Evolutionary conservation across 2,329 filamentous ascomycete species (phyloP).

Genomic region (Exophiala bonariae): DNA sequence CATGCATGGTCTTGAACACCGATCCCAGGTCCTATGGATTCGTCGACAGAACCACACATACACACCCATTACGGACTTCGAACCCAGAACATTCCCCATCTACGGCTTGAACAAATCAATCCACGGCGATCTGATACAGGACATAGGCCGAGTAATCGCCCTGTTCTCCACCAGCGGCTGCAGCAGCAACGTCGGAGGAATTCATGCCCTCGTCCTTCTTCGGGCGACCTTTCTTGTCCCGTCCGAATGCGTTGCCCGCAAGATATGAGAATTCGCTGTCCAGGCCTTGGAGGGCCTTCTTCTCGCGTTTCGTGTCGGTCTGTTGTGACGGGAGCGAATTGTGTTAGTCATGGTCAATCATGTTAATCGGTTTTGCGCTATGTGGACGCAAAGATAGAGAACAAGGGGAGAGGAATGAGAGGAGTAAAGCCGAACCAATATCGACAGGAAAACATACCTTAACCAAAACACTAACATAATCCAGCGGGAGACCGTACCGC

Average conservation of each 20-base stretch:
- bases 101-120: slow-evolving; percentile 28
- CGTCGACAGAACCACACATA: too few relatives aligned
- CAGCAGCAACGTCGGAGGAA: slow-evolving; percentile 65
- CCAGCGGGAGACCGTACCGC: slow-evolving; percentile 86
- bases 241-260: slow-evolving; percentile 87
- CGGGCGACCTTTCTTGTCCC: slow-evolving; percentile 89
- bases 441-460: slow-evolving; percentile 65
- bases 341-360: too few relatives aligned
- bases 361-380: too few relatives aligned
- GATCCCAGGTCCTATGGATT: too few relatives aligned
- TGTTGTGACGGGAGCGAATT: slow-evolving; percentile 38
- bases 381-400: too few relatives aligned
- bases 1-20: too few relatives aligned
- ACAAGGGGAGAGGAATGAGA: too few relatives aligned
- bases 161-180: slow-evolving; percentile 57
- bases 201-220: slow-evolving; percentile 83
- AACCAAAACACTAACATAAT: slow-evolving; percentile 81
- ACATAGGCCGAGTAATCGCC: slow-evolving; percentile 94
- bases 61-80: too few relatives aligned
- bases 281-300: slow-evolving; percentile 76
- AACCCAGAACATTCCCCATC: too few relatives aligned
- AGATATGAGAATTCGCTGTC: slow-evolving; percentile 88
- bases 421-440: too few relatives aligned
- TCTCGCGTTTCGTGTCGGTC: slow-evolving; percentile 78
- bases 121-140: slow-evolving; percentile 90